phyloP scores from a whole-genome alignment of 305 asterid species.

The Ilex paraguariensis region DNA sequence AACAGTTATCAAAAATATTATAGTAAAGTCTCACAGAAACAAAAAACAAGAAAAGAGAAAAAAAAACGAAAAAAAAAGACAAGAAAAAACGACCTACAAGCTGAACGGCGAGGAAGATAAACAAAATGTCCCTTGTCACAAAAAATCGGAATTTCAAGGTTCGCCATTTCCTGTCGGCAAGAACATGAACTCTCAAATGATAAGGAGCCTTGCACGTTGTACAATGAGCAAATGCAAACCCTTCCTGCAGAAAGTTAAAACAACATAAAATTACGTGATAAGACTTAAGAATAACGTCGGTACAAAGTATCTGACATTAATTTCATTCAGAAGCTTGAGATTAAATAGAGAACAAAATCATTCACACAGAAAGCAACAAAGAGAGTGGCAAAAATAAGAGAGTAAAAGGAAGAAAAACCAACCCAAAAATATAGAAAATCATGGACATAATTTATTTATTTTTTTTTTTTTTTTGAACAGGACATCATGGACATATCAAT shows the following conservation, averaged over 20 bases:
- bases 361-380: no score
- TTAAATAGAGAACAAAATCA: no score
- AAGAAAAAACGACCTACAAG: constrained; percentile 48
- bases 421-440: no score
- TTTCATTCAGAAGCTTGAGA: no score
- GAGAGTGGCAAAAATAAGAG: no score
- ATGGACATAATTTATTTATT: no score
- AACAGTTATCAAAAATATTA: not conserved
- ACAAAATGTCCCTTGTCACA: constrained; percentile 90
- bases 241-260: constrained; percentile 57
- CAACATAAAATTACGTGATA: no score
- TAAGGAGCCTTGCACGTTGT: constrained; percentile 98
- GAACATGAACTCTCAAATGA: constrained; percentile 75
- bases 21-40: constrained; percentile 11
- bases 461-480: no score
- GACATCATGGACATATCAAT: no score
- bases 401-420: no score
- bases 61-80: constrained; percentile 8
- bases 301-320: no score
- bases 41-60: not conserved
- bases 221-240: constrained; percentile 95
- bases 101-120: constrained; percentile 83
- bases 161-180: constrained; percentile 93
- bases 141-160: constrained; percentile 90
- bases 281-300: no score